These are phyloP conservation scores for Selaginella tamariscina DNA, from an alignment of 75 land plant species.

Conservation along the genomic window DNA sequence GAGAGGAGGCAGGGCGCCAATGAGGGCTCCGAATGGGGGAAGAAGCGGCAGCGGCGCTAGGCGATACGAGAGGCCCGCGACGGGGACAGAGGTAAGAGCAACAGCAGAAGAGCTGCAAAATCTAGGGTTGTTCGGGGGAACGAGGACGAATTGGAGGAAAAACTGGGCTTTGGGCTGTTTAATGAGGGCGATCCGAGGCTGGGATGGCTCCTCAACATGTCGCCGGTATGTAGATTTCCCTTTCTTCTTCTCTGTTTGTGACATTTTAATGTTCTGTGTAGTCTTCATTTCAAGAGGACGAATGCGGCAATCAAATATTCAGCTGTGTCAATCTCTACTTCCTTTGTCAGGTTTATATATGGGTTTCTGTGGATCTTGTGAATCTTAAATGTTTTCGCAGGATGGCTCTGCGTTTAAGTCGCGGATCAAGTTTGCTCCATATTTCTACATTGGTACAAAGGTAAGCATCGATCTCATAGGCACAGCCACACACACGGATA, in stretches of 20 bases:
- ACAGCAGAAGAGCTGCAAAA: conserved; percentile 16
- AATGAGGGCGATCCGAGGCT: conserved; percentile 85
- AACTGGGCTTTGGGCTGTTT: conserved; percentile 74
- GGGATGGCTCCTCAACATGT: conserved; percentile 89
- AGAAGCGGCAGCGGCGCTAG: conserved; percentile 21
- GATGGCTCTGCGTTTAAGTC: conserved; percentile 89
- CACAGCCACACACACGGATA: no score
- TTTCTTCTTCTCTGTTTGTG: not conserved
- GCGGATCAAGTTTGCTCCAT: conserved; percentile 74
- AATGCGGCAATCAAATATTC: conserved; percentile 37
- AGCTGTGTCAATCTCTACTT: conserved; percentile 95
- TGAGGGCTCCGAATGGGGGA: no score
- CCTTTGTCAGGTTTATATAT: conserved; percentile 61
- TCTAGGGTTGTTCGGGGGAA: conserved; percentile 35
- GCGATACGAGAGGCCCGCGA: conserved; percentile 15
- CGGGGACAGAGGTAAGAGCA: conserved; percentile 15
- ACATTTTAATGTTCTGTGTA: no score
- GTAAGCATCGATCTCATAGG: no score
- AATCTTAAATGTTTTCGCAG: conserved; percentile 24
- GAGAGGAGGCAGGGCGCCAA: no score
- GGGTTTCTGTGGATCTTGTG: not conserved
- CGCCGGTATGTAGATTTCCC: conserved; percentile 41
- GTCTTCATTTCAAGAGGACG: conserved; percentile 74
- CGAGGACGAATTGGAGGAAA: conserved; percentile 72
- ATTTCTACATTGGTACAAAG: conserved; percentile 92